phyloP scores from a whole-genome alignment of 805 yeast species.

The Saitoella complicata region DNA sequence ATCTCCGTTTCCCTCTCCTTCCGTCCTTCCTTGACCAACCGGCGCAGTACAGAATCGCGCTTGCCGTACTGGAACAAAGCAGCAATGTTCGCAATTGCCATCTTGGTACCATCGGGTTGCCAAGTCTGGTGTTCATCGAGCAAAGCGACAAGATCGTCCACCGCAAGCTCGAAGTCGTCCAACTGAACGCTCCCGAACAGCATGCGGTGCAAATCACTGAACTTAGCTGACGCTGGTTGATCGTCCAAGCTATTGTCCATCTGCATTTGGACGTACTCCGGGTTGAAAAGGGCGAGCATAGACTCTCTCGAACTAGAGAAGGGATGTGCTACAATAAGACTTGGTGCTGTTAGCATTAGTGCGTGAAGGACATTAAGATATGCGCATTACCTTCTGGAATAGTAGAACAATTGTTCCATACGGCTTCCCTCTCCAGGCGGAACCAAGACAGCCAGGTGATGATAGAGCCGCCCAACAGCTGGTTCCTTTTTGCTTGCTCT shows the following conservation, averaged over 20 bases:
- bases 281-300: slow-evolving; percentile 3
- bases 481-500: slow-evolving; percentile 6
- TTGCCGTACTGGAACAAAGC: slow-evolving; percentile 8
- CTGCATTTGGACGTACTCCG: slow-evolving; percentile 1
- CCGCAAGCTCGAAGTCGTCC: neutral
- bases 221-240: slow-evolving; percentile 5
- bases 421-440: neutral
- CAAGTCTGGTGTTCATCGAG: slow-evolving; percentile 9
- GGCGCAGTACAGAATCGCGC: slow-evolving; percentile 1
- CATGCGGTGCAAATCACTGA: slow-evolving; percentile 6
- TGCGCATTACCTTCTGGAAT: slow-evolving; percentile 5
- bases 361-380: neutral
- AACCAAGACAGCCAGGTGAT: slow-evolving; percentile 7
- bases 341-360: neutral
- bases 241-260: neutral
- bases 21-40: slow-evolving; percentile 1
- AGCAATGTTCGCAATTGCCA: slow-evolving; percentile 9
- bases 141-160: slow-evolving; percentile 2
- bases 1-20: neutral
- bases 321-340: slow-evolving; percentile 3
- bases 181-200: slow-evolving; percentile 4
- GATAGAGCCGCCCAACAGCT: slow-evolving; percentile 9
- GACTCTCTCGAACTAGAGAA: slow-evolving; percentile 6
- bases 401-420: slow-evolving; percentile 10
- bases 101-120: slow-evolving; percentile 9